Evolutionary conservation across 331 rosid genomes (phyloP).

Genomic region (Arachis monticola): DNA sequence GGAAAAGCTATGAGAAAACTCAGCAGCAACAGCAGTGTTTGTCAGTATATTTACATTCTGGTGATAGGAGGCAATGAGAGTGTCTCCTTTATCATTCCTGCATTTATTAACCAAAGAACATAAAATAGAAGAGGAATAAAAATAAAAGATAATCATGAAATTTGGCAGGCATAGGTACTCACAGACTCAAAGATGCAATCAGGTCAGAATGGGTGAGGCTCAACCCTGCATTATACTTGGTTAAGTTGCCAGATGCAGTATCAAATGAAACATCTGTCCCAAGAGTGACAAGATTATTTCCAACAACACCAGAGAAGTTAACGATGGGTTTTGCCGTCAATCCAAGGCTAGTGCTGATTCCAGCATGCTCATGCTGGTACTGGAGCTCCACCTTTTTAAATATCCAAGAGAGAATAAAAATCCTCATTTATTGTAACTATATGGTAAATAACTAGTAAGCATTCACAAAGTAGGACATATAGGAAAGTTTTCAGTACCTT

Average conservation of each 20-base stretch:
- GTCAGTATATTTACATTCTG: conserved; percentile 80
- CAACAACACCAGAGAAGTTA: conserved; percentile 88
- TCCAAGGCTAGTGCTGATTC: conserved; percentile 85
- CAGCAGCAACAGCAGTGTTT: conserved; percentile 90
- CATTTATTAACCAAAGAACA: conserved; percentile 19
- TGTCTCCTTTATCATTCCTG: conserved; percentile 83
- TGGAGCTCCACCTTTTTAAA: conserved; percentile 84
- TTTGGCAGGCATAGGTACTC: conserved; percentile 41
- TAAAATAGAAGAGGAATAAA: not conserved
- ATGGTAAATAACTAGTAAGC: not conserved
- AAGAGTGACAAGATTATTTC: conserved; percentile 63
- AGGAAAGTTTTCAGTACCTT: conserved; percentile 57
- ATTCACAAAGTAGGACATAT: not conserved
- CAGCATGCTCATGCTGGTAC: conserved; percentile 91
- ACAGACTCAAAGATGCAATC: conserved; percentile 79
- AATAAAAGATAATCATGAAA: not conserved
- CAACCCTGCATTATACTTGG: conserved; percentile 81
- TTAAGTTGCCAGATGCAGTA: conserved; percentile 81
- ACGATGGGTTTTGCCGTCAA: conserved; percentile 86
- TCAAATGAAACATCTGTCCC: conserved; percentile 89
- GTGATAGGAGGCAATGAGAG: conserved; percentile 78
- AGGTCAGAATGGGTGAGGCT: conserved; percentile 76
- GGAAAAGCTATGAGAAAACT: conserved; percentile 78
- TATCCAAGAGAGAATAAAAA: not conserved
- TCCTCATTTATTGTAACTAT: conserved; percentile 16